Percentiles rank a stretch among this genome's conserved stretches.
These are phyloP conservation scores for Candida methanosorbosa DNA, from an alignment of 805 yeast genomes.

Conservation along the genomic window DNA sequence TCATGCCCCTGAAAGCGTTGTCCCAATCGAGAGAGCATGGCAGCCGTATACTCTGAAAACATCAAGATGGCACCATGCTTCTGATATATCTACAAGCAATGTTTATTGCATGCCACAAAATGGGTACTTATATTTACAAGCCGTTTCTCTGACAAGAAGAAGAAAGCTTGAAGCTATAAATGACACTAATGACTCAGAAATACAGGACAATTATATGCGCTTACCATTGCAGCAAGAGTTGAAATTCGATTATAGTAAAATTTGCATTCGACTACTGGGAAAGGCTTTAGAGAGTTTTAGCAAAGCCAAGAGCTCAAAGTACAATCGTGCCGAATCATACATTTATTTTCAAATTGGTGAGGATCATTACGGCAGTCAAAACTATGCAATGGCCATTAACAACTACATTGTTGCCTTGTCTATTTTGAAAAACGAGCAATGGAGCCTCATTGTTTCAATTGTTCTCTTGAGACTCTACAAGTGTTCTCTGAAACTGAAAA, in stretches of 20 bases:
- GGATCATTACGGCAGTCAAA: slow-evolving; percentile 23
- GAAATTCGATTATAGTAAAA: slow-evolving; percentile 10
- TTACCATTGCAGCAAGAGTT: slow-evolving; percentile 16
- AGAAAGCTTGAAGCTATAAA: slow-evolving; percentile 12
- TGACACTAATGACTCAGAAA: neutral
- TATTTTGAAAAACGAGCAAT: slow-evolving; percentile 29
- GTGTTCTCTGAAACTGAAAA: slow-evolving; percentile 27
- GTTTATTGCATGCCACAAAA: slow-evolving; percentile 31
- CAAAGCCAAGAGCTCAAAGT: slow-evolving; percentile 23
- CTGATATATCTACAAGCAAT: slow-evolving; percentile 2
- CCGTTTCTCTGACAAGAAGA: slow-evolving; percentile 23
- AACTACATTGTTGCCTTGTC: slow-evolving; percentile 30
- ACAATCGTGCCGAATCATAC: slow-evolving; percentile 31
- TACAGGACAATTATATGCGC: slow-evolving; percentile 19
- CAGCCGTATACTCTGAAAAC: slow-evolving; percentile 24
- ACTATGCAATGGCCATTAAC: slow-evolving; percentile 33
- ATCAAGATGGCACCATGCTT: slow-evolving; percentile 13
- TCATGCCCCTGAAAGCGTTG: slow-evolving; percentile 32
- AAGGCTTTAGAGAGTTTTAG: slow-evolving; percentile 28
- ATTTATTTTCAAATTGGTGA: slow-evolving; percentile 46
- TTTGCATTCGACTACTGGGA: slow-evolving; percentile 23
- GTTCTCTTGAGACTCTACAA: slow-evolving; percentile 28
- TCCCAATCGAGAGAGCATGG: slow-evolving; percentile 27
- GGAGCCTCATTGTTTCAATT: slow-evolving; percentile 27
- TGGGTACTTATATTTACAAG: slow-evolving; percentile 33